Conservation (phyloP, 2,329 filamentous ascomycete species). For the Cladosporium sp. region DNA sequence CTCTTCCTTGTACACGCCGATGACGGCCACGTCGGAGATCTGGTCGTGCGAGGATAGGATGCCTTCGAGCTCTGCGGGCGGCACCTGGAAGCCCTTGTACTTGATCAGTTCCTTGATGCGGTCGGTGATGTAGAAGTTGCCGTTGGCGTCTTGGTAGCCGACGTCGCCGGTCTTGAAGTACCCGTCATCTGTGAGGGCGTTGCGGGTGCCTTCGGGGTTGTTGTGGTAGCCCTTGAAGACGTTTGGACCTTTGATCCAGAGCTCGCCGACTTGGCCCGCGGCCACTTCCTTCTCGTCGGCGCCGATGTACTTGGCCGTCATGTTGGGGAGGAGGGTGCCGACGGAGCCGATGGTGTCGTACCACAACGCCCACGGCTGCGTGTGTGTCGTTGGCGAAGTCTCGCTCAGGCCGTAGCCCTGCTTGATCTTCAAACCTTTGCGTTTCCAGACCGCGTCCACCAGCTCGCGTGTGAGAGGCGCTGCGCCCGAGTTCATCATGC, state of each 20-base stretch:
- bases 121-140: constrained; percentile 89
- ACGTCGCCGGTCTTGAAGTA: constrained; percentile 93
- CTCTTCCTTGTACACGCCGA: constrained; percentile 47
- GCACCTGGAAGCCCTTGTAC: constrained; percentile 52
- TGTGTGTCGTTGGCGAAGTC: constrained; percentile 76
- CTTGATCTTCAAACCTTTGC: constrained; percentile 78
- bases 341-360: constrained; percentile 73
- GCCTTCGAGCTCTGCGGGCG: constrained; percentile 51
- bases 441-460: constrained; percentile 70
- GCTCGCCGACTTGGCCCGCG: constrained; percentile 58
- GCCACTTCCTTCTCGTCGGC: constrained; percentile 59
- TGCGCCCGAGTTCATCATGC: constrained; percentile 84
- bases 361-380: constrained; percentile 73
- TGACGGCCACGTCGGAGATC: constrained; percentile 47
- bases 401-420: constrained; percentile 92
- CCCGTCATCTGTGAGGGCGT: constrained; percentile 72
- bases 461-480: constrained; percentile 81
- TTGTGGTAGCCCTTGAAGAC: constrained; percentile 78
- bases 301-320: constrained; percentile 78
- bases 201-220: constrained; percentile 67
- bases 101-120: constrained; percentile 71
- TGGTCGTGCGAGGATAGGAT: constrained; percentile 44
- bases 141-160: constrained; percentile 71
- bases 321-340: constrained; percentile 74
- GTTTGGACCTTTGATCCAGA: constrained; percentile 76